These are phyloP conservation scores for Leishmania major DNA, from an alignment of 208 protist species.

Conservation along the genomic window DNA sequence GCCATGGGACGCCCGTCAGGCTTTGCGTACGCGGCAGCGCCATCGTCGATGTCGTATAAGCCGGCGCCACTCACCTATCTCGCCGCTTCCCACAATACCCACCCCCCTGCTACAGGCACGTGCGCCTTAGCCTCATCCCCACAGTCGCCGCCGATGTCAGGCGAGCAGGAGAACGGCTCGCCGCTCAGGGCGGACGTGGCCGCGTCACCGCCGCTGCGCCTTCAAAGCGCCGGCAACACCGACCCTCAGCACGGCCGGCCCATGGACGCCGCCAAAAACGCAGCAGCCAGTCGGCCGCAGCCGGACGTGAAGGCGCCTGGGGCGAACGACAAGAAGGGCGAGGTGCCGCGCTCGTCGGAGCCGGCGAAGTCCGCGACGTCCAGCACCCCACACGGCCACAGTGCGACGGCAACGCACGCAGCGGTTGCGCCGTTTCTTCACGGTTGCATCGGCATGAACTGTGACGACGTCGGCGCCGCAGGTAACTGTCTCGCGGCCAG, in stretches of 20 bases:
- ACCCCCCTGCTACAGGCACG: neutral
- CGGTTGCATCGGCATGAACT: constrained; percentile 3
- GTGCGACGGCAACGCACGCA: neutral
- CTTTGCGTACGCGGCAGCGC: neutral
- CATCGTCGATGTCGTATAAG: neutral
- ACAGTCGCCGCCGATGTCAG: neutral
- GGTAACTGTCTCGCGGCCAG: neutral
- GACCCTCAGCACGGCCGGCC: neutral
- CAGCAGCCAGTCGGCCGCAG: neutral
- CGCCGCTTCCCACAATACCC: neutral
- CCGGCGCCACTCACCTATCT: neutral
- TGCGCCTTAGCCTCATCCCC: neutral
- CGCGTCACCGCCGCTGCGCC: neutral
- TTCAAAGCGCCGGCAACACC: neutral
- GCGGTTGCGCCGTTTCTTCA: neutral
- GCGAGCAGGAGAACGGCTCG: neutral
- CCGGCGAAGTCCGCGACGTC: neutral
- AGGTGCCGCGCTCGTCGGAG: neutral
- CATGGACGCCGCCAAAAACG: neutral
- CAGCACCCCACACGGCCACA: neutral
- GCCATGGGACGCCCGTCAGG: neutral
- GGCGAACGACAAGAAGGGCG: neutral
- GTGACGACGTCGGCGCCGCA: neutral
- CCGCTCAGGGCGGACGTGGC: neutral
- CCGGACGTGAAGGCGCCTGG: neutral